These are phyloP conservation scores for Pelargonium myrrhifolium DNA, from an alignment of 441 rosid genomes.

Conservation along the genomic window DNA sequence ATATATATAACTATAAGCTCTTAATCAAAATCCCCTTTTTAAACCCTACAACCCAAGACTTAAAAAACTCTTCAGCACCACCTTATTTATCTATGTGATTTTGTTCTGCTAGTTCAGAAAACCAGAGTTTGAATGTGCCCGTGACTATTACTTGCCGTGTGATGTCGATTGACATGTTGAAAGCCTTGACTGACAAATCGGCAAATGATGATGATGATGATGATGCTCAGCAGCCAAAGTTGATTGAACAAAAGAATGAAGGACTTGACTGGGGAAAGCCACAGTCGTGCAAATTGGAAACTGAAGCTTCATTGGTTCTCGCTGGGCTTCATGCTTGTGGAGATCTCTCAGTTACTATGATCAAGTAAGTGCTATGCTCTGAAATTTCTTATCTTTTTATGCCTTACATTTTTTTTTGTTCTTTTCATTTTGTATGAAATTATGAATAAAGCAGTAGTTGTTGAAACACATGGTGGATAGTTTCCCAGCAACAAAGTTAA, in stretches of 20 bases:
- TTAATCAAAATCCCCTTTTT: background rate
- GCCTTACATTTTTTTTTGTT: background rate
- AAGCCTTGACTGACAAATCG: constrained; percentile 37
- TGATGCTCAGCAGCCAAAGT: constrained; percentile 25
- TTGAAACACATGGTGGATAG: background rate
- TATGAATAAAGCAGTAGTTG: background rate
- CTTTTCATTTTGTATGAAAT: too few species aligned
- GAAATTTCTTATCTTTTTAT: background rate
- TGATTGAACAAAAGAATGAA: constrained; percentile 20
- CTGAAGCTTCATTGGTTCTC: constrained; percentile 49
- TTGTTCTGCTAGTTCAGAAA: constrained; percentile 54
- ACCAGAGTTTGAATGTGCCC: constrained; percentile 44
- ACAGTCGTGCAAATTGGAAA: constrained; percentile 20
- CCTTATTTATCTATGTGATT: background rate
- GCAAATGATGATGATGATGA: constrained; percentile 25
- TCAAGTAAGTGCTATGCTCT: constrained; percentile 44
- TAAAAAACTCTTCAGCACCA: background rate
- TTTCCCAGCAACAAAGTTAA: background rate
- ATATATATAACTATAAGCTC: background rate
- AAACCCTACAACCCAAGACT: background rate
- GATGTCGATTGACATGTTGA: constrained; percentile 57
- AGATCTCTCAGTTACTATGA: constrained; percentile 89
- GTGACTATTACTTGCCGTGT: constrained; percentile 63
- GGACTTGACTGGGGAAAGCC: constrained; percentile 16
- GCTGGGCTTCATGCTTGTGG: constrained; percentile 98